Base-by-base conservation (phyloP, 179 eudicot species). In the Dionaea muscipula region DNA sequence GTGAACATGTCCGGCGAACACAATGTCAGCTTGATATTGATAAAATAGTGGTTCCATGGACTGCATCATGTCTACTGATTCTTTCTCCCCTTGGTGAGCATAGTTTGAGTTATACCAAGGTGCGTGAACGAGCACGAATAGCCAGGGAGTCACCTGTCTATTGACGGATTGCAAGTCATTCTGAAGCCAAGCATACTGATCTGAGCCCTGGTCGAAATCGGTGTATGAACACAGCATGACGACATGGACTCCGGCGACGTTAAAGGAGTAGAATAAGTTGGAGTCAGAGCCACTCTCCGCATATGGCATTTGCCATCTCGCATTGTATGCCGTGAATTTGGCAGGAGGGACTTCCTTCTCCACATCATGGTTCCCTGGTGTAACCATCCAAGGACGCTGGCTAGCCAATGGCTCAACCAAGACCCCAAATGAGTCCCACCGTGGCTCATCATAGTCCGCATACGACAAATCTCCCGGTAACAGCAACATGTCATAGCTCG, bases 341-440 rank as follows among this genome's bases (percentile, higher is more conserved):
- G 61, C 56, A 47, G 67, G 5, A 23, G 60, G 15, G 0, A 51
- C 59, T 12, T 68, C 11, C 55, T 67, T 72, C 56, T 81, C 86
- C 2, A 75, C 31, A 61, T 81, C 86, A 23, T 81, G 86, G 71
- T 81, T 81, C 38, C 86, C 86, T 15, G 65, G 63, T 3, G 86
- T 78, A 11, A 78, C 82, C 86, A 78, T 81, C 86, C 83, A 81
- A 0, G 86, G 86, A 21, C 80, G 66, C 2, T 59, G 77, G 75
- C 83, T 81, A 0, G 86, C 78, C 17, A 75, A 57, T 2, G 83
- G 83, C 62, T 78, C 78, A 0, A 81, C 77, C 26, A 78, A 36
- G 1, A 77, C 75, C 1, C 81, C 83, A 7, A 72, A 81, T 12
- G 86, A 75, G 68, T 81, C 86, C 86, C 86, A 81, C 0, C 12